Evolutionary conservation across 2,329 filamentous ascomycete species (phyloP).

Genomic region (Chrysoporthe cubensis): DNA sequence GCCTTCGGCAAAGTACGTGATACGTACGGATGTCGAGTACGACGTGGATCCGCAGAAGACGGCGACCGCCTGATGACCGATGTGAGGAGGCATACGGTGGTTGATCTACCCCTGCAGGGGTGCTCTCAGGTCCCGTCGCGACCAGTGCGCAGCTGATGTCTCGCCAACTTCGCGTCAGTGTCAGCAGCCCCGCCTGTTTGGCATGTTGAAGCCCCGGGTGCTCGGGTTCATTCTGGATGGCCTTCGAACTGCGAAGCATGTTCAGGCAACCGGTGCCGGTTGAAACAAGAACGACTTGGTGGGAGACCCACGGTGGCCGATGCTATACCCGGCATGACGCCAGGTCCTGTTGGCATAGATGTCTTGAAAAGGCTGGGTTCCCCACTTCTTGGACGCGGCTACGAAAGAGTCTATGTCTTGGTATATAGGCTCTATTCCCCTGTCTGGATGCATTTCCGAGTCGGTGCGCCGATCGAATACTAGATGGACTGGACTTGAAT

Average conservation of each 20-base stretch:
- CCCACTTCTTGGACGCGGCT: neutral
- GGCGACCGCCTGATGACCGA: neutral
- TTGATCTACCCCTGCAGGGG: neutral
- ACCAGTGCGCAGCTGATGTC: neutral
- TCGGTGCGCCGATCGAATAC: neutral
- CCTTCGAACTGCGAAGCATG: neutral
- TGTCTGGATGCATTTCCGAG: neutral
- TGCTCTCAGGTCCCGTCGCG: no score
- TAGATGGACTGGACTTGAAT: neutral
- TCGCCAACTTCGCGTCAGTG: neutral
- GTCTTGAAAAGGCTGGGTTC: neutral
- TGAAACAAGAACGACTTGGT: no score
- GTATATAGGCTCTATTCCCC: neutral
- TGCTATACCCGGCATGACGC: neutral
- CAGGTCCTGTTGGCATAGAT: neutral
- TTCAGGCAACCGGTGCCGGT: neutral
- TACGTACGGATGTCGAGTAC: constrained; percentile 72
- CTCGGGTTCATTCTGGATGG: neutral
- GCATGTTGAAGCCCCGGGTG: neutral
- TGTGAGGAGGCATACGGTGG: neutral
- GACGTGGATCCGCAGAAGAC: constrained; percentile 52
- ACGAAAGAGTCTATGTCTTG: neutral
- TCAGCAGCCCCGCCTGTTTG: no score
- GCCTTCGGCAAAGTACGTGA: constrained; percentile 63
- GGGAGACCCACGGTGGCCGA: neutral